Conservation (phyloP, 257 asterid genomes). For the Jaltomata sinuosa region DNA sequence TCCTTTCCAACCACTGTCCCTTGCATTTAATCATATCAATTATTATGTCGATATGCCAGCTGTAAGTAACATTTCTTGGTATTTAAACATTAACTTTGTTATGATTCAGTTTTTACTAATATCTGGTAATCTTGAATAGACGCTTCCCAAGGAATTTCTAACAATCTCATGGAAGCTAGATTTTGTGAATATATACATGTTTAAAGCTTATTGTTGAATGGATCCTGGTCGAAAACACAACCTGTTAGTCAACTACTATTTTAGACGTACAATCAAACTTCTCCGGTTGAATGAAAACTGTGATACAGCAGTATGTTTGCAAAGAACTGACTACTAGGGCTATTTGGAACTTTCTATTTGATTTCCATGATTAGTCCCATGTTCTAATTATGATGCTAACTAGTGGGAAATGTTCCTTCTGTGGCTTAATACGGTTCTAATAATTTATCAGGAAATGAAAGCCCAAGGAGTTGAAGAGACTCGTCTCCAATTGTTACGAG, state of each 20-base stretch:
- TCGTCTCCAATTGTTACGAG: conserved; percentile 67
- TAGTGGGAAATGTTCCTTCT: not conserved
- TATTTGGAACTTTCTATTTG: not conserved
- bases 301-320: not conserved
- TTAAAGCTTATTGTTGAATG: not conserved
- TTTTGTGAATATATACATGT: not conserved
- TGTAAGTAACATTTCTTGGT: conserved; percentile 38
- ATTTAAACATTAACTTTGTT: not conserved
- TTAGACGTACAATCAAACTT: not conserved
- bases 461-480: conserved; percentile 53
- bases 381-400: not conserved
- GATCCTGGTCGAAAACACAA: not conserved
- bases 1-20: conserved; percentile 82
- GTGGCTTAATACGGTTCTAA: not conserved
- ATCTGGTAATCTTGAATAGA: not conserved
- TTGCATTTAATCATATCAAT: conserved; percentile 76
- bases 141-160: not conserved
- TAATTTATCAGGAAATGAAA: conserved; percentile 61
- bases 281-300: not conserved
- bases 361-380: not conserved
- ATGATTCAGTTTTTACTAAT: not conserved
- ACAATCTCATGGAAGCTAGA: not conserved
- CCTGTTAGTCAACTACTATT: not conserved
- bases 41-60: conserved; percentile 92
- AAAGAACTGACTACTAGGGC: not conserved